Evolutionary conservation across 495 filamentous ascomycete species (phyloP).

Genomic region (Hypomontagnella submonticulosa): DNA sequence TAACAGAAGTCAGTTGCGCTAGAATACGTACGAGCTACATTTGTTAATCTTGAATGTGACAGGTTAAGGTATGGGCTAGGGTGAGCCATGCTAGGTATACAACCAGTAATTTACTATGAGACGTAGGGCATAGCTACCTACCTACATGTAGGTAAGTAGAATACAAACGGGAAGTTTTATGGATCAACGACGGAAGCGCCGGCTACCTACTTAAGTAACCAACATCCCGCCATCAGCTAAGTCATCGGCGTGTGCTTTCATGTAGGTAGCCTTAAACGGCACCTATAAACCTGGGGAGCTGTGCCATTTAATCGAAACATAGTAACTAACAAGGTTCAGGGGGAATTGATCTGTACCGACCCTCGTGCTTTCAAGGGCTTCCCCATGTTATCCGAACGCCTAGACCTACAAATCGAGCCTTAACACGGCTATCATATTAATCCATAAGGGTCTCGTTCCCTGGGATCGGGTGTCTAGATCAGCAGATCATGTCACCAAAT

Average conservation of each 20-base stretch:
- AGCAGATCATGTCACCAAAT: slow-evolving; percentile 35
- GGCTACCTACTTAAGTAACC: too few species aligned
- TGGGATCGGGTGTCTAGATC: slow-evolving; percentile 37
- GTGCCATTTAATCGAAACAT: slow-evolving; percentile 5
- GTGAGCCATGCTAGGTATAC: too few species aligned
- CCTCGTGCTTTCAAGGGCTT: slow-evolving; percentile 10
- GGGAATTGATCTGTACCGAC: slow-evolving; percentile 27
- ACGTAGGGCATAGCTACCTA: too few species aligned
- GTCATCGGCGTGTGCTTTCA: not conserved
- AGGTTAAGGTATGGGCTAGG: too few species aligned
- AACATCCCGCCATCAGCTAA: too few species aligned
- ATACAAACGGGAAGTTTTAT: too few species aligned
- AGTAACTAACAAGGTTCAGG: slow-evolving; percentile 19
- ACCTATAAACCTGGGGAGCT: slow-evolving; percentile 6
- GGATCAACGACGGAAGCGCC: too few species aligned
- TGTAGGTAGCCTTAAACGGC: not conserved
- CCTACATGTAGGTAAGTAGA: too few species aligned
- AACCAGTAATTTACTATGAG: too few species aligned
- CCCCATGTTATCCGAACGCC: slow-evolving; percentile 36
- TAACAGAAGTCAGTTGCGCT: not conserved
- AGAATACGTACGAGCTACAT: not conserved
- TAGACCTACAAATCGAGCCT: slow-evolving; percentile 26
- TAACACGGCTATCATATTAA: slow-evolving; percentile 22
- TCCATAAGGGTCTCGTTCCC: slow-evolving; percentile 28
- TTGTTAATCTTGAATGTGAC: not conserved